Evolutionary conservation across 169 alveolate species (phyloP).

Genomic region (Plasmodium sp.): DNA sequence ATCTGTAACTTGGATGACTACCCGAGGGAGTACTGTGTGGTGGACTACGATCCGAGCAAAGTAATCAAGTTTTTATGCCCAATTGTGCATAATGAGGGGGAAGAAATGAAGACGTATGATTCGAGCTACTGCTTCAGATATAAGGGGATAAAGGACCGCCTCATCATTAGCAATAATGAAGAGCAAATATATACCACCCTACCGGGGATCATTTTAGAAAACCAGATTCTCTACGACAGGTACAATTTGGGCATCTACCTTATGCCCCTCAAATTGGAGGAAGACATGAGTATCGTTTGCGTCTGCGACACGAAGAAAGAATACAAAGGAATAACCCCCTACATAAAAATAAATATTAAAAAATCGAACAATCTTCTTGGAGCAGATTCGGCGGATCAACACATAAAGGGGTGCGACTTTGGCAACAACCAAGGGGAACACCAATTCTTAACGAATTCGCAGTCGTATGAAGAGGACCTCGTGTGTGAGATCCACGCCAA

Average conservation of each 20-base stretch:
- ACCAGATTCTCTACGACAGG: not conserved
- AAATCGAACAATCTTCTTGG: conserved; percentile 1
- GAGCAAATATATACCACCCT: not conserved
- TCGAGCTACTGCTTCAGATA: conserved; percentile 20
- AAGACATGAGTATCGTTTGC: conserved; percentile 44
- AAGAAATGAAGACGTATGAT: not conserved
- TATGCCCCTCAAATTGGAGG: conserved; percentile 7
- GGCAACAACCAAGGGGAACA: conserved; percentile 51
- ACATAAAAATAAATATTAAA: conserved; percentile 24
- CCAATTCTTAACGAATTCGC: conserved; percentile 37
- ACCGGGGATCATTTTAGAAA: conserved; percentile 51
- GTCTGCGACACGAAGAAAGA: conserved; percentile 27
- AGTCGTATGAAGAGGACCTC: not conserved
- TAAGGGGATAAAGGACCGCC: conserved; percentile 29
- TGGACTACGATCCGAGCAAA: conserved; percentile 26
- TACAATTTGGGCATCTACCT: conserved; percentile 27
- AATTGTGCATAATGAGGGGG: not conserved
- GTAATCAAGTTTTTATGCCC: conserved; percentile 42
- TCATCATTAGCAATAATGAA: conserved; percentile 24
- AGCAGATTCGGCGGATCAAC: not conserved
- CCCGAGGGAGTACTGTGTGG: conserved; percentile 12
- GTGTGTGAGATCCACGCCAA: conserved; percentile 26
- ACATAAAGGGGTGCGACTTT: conserved; percentile 51
- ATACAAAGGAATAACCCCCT: conserved; percentile 29
- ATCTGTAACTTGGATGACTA: conserved; percentile 56